Evolutionary conservation across 257 asterid species (phyloP).

Genomic region (Penstemon newberryi): DNA sequence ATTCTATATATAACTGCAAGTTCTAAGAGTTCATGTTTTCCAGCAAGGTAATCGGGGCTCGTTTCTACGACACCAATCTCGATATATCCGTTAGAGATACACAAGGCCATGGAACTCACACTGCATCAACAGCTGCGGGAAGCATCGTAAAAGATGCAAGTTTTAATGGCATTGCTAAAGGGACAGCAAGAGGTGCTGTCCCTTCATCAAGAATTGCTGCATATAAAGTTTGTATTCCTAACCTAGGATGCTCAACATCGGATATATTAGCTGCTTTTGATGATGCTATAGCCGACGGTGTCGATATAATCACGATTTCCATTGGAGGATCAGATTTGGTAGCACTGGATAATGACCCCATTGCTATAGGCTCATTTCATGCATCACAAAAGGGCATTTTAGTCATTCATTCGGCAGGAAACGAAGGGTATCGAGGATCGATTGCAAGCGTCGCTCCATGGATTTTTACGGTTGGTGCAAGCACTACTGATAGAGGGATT

Average conservation of each 20-base stretch:
- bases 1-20: no score
- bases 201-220: conserved; percentile 43
- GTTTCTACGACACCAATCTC: conserved; percentile 8
- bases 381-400: conserved; percentile 24
- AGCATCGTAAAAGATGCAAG: conserved; percentile 26
- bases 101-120: conserved; percentile 43
- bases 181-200: conserved; percentile 46
- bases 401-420: conserved; percentile 24
- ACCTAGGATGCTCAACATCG: neutral
- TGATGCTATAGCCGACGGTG: conserved; percentile 57
- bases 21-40: neutral
- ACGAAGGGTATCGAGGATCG: neutral
- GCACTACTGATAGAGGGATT: conserved; percentile 28
- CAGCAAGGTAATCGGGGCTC: conserved; percentile 51
- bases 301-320: conserved; percentile 40
- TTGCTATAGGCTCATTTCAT: conserved; percentile 36
- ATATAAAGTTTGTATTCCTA: conserved; percentile 28
- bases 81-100: conserved; percentile 26
- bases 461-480: conserved; percentile 37
- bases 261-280: conserved; percentile 42
- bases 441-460: conserved; percentile 25
- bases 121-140: conserved; percentile 54
- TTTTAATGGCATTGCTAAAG: conserved; percentile 36
- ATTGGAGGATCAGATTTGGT: neutral
- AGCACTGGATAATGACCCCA: neutral